Conservation (phyloP, 176 grass and related monocot genomes). For the Poa pratensis region DNA sequence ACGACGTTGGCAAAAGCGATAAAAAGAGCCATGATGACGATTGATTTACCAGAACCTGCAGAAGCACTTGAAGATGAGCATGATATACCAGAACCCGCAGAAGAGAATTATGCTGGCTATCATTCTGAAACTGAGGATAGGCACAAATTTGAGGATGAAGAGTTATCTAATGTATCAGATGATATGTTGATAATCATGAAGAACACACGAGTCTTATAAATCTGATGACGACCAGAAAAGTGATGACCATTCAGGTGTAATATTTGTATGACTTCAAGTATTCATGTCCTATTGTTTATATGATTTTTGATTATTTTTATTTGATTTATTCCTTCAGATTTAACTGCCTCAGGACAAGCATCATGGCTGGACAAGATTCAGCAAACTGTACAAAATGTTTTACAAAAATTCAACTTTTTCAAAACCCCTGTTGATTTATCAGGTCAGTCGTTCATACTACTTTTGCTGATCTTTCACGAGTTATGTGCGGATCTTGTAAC, state of each 20-base stretch:
- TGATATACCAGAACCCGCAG: slow-evolving; percentile 56
- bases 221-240: slow-evolving; percentile 69
- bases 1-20: slow-evolving; percentile 51
- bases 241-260: slow-evolving; percentile 71
- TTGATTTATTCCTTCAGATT: slow-evolving; percentile 49
- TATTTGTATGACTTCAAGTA: slow-evolving; percentile 33
- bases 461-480: slow-evolving; percentile 25
- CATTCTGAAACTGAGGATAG: slow-evolving; percentile 75
- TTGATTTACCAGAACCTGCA: slow-evolving; percentile 52
- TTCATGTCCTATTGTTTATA: slow-evolving; percentile 4
- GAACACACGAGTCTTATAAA: slow-evolving; percentile 53
- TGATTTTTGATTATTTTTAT: slow-evolving; percentile 36
- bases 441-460: slow-evolving; percentile 51
- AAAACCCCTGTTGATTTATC: slow-evolving; percentile 88
- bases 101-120: slow-evolving; percentile 69
- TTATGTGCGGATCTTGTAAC: slow-evolving; percentile 23
- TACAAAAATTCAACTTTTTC: slow-evolving; percentile 91
- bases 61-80: slow-evolving; percentile 61
- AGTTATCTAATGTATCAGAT: slow-evolving; percentile 59
- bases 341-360: slow-evolving; percentile 49
- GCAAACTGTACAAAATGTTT: slow-evolving; percentile 78
- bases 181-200: slow-evolving; percentile 66
- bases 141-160: slow-evolving; percentile 67
- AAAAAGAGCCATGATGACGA: slow-evolving; percentile 53
- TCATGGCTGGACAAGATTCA: slow-evolving; percentile 97